phyloP scores from a whole-genome alignment of 2,329 filamentous ascomycete genomes.

The Diaporthe ampelina region DNA sequence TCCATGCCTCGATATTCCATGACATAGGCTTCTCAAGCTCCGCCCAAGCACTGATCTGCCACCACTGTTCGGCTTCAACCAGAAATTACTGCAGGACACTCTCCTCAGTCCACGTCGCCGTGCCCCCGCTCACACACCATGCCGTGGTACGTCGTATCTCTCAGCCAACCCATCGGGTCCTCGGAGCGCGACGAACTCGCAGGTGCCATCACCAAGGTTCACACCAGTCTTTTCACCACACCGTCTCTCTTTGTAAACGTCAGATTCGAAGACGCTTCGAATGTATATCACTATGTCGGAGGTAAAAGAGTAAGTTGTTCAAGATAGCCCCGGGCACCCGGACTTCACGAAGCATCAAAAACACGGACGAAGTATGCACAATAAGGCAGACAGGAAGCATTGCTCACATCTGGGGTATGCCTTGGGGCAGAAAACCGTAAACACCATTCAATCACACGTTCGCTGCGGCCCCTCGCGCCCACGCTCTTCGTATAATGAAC shows the following conservation, averaged over 20 bases:
- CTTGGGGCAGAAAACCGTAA: background rate
- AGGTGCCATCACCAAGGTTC: slow-evolving; percentile 29
- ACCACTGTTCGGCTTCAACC: no score
- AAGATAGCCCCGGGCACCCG: background rate
- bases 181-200: slow-evolving; percentile 31
- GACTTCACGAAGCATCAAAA: no score
- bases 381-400: background rate
- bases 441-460: slow-evolving; percentile 21
- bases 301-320: background rate
- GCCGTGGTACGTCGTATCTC: slow-evolving; percentile 30
- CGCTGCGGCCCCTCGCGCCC: slow-evolving; percentile 13
- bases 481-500: slow-evolving; percentile 15
- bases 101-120: no score
- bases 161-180: slow-evolving; percentile 3
- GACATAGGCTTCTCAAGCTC: no score
- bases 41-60: no score
- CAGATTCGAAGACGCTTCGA: slow-evolving; percentile 15
- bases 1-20: no score
- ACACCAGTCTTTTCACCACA: slow-evolving; percentile 15
- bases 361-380: no score
- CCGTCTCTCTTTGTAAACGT: slow-evolving; percentile 37
- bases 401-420: background rate
- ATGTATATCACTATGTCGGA: slow-evolving; percentile 21
- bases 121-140: background rate
- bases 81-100: no score